Evolutionary conservation across 1,139 yeast species (phyloP).

Genomic region (Kodamaea alishanica): DNA sequence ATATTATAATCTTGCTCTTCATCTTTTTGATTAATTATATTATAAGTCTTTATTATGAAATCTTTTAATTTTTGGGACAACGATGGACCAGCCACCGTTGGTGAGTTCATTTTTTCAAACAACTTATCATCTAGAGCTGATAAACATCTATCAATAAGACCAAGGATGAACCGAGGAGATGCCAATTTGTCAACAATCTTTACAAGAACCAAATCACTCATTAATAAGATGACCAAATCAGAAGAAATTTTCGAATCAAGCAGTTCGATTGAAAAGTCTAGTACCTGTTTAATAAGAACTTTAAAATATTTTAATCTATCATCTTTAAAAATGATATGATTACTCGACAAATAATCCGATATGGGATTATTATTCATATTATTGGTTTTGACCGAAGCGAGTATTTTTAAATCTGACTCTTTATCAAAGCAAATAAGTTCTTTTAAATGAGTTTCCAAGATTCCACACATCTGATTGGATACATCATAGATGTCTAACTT

Average conservation of each 20-base stretch:
- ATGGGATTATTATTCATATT: constrained; percentile 4
- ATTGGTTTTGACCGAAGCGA: constrained; percentile 2
- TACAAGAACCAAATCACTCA: constrained; percentile 35
- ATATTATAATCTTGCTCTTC: constrained; percentile 5
- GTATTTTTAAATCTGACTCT: constrained; percentile 6
- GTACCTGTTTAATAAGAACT: constrained; percentile 22
- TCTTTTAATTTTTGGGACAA: neutral
- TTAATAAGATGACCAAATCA: constrained; percentile 25
- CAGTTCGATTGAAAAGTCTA: constrained; percentile 21
- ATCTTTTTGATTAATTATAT: too few species aligned
- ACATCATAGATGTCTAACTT: constrained; percentile 14
- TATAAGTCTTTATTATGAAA: neutral
- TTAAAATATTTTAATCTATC: constrained; percentile 18
- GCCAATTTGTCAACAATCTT: constrained; percentile 29
- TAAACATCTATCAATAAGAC: constrained; percentile 10
- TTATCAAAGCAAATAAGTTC: constrained; percentile 17
- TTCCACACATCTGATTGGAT: constrained; percentile 23
- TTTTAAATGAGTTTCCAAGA: constrained; percentile 28
- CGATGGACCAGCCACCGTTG: neutral
- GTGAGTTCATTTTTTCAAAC: neutral
- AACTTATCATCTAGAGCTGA: constrained; percentile 6
- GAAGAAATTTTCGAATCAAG: constrained; percentile 29
- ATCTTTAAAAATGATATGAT: constrained; percentile 14
- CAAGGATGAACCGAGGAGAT: constrained; percentile 28
- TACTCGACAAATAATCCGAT: constrained; percentile 10